Evolutionary conservation across 495 filamentous ascomycete genomes (phyloP).

Genomic region (Corynascus novoguineensis): DNA sequence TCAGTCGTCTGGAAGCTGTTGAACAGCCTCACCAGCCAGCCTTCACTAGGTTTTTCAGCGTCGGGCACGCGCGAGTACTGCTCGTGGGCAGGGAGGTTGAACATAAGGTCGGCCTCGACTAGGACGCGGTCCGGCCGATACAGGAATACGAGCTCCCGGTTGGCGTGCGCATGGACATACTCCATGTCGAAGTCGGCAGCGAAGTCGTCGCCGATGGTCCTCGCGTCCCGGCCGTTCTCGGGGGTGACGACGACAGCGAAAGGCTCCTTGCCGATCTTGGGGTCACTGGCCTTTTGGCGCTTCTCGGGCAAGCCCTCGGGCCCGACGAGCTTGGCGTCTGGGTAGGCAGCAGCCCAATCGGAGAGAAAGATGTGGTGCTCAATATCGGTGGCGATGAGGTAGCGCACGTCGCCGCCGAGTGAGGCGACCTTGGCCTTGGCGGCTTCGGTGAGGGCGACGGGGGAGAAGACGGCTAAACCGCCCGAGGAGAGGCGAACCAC

Average conservation of each 20-base stretch:
- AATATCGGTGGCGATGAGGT: constrained; percentile 80
- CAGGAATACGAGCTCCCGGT: constrained; percentile 80
- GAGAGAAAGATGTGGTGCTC: constrained; percentile 91
- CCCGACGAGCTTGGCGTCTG: constrained; percentile 70
- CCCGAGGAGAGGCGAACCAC: constrained; percentile 77
- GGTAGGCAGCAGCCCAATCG: constrained; percentile 74
- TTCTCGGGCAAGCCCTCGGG: constrained; percentile 85
- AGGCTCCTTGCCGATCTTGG: constrained; percentile 59
- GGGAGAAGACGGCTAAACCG: constrained; percentile 84
- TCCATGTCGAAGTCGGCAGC: constrained; percentile 82
- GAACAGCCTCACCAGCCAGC: constrained; percentile 61
- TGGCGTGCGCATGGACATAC: constrained; percentile 72
- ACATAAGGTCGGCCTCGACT: constrained; percentile 88
- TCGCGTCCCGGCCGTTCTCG: constrained; percentile 36
- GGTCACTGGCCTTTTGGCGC: constrained; percentile 53
- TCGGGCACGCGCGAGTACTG: constrained; percentile 65
- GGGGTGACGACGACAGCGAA: constrained; percentile 63
- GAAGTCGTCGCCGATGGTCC: constrained; percentile 64
- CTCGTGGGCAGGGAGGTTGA: constrained; percentile 84
- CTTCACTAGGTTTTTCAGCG: constrained; percentile 48
- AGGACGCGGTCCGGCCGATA: constrained; percentile 76
- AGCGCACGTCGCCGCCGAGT: constrained; percentile 68
- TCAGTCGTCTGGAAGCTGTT: constrained; percentile 53
- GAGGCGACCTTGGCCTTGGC: constrained; percentile 60
- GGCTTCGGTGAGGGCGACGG: constrained; percentile 72